Evolutionary conservation across 169 alveolate genomes (phyloP).

Genomic region (Pseudocohnilembus persalinus): DNA sequence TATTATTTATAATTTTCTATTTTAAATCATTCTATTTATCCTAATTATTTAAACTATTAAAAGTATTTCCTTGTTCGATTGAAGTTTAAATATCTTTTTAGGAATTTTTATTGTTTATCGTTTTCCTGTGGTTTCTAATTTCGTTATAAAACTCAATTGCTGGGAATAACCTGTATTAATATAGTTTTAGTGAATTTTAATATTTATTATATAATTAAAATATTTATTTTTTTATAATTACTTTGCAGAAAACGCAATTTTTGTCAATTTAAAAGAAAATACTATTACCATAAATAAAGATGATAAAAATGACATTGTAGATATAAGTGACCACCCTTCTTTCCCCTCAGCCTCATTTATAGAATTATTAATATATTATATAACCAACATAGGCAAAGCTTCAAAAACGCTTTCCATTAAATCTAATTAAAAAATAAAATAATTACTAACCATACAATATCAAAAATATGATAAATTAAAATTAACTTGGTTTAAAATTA

Average conservation of each 20-base stretch:
- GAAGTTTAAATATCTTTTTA: too few species aligned
- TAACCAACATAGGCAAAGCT: background rate
- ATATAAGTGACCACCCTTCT: background rate
- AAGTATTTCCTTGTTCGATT: too few species aligned
- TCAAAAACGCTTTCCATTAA: background rate
- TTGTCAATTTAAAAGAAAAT: background rate
- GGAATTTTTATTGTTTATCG: background rate
- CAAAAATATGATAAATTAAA: too few species aligned
- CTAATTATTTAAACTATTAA: too few species aligned
- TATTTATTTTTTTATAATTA: too few species aligned
- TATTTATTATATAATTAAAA: too few species aligned
- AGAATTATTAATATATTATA: background rate
- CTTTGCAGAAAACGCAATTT: background rate
- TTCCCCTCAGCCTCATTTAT: background rate
- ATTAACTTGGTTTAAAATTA: too few species aligned
- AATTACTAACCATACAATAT: background rate
- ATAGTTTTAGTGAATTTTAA: too few species aligned
- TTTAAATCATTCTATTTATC: too few species aligned
- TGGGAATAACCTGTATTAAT: background rate
- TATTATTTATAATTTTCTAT: too few species aligned
- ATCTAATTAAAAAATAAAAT: background rate
- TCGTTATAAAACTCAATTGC: background rate
- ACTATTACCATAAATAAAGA: background rate
- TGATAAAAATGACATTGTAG: background rate
- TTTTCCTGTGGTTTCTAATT: too few species aligned